Conservation (phyloP, 2,329 filamentous ascomycete genomes). For the Aspergillus carbonarius region DNA sequence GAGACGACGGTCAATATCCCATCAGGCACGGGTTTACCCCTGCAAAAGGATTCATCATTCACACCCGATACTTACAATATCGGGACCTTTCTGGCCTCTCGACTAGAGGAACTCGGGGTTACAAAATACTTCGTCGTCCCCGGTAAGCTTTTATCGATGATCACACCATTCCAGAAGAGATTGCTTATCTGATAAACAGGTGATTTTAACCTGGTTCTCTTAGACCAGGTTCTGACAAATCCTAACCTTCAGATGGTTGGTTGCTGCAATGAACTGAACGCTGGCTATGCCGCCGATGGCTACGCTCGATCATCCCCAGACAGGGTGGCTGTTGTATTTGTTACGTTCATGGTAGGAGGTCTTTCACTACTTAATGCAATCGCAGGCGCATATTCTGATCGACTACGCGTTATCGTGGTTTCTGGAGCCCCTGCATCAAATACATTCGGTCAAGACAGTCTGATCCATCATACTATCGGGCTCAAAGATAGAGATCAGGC, state of each 20-base stretch:
- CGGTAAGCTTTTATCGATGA: background rate
- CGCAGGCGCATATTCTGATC: background rate
- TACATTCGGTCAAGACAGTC: background rate
- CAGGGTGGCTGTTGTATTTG: background rate
- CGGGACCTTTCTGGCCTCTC: background rate
- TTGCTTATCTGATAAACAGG: background rate
- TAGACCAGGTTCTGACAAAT: background rate
- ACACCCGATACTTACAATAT: background rate
- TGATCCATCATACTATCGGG: slow-evolving; percentile 12
- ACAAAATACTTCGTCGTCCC: background rate
- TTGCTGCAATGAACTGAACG: slow-evolving; percentile 4
- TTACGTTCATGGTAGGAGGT: background rate
- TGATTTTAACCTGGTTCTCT: background rate
- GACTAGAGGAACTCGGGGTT: background rate
- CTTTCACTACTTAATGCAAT: slow-evolving; percentile 1
- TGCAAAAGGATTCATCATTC: no score
- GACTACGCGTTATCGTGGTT: slow-evolving; percentile 5
- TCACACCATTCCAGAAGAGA: no score
- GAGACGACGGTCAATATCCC: no score
- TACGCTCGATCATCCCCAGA: background rate
- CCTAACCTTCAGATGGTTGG: background rate
- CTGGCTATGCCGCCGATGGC: slow-evolving; percentile 4
- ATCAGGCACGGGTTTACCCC: no score
- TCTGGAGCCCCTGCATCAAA: background rate
- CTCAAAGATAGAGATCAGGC: background rate